phyloP scores from a whole-genome alignment of 192 early-diverging fungal genomes.

The Oehlia diaphana region DNA sequence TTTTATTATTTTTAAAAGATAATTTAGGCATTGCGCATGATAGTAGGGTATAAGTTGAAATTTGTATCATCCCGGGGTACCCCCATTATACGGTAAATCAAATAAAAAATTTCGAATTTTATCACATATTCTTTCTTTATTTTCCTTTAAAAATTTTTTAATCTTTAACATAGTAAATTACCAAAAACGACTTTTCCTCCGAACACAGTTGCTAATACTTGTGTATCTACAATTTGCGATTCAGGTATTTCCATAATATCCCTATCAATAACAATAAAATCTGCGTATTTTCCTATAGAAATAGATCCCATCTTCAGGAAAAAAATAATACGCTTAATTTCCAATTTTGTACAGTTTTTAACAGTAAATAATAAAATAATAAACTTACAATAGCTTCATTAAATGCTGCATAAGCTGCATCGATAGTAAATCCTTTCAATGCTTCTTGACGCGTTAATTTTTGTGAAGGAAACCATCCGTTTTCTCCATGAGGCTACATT shows the following conservation, averaged over 20 bases:
- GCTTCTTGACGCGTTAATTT: slow-evolving; percentile 45
- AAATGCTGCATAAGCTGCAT: slow-evolving; percentile 57
- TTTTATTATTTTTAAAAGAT: too few relatives aligned
- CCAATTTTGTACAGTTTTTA: background rate
- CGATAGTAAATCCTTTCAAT: slow-evolving; percentile 52
- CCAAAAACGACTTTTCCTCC: slow-evolving; percentile 28
- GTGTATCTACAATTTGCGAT: slow-evolving; percentile 34
- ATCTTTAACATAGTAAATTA: background rate
- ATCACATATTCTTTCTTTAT: too few relatives aligned
- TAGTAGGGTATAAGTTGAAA: too few relatives aligned
- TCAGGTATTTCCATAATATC: slow-evolving; percentile 46
- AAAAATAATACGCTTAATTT: slow-evolving; percentile 12
- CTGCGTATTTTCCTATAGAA: slow-evolving; percentile 47
- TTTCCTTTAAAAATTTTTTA: too few relatives aligned
- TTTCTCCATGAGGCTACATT: slow-evolving; percentile 43
- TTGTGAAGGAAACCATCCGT: slow-evolving; percentile 48
- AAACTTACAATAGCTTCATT: slow-evolving; percentile 40
- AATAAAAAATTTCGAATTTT: too few relatives aligned
- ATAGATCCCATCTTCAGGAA: slow-evolving; percentile 49
- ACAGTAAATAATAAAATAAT: background rate
- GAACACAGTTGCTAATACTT: slow-evolving; percentile 33
- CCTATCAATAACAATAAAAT: slow-evolving; percentile 52
- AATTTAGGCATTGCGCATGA: too few relatives aligned
- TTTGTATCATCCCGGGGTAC: too few relatives aligned
- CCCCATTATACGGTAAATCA: too few relatives aligned